Evolutionary conservation across 2,329 filamentous ascomycete species (phyloP), one percentile per base, ranked within the genome.

Genomic region (Elsinoe fawcettii): DNA sequence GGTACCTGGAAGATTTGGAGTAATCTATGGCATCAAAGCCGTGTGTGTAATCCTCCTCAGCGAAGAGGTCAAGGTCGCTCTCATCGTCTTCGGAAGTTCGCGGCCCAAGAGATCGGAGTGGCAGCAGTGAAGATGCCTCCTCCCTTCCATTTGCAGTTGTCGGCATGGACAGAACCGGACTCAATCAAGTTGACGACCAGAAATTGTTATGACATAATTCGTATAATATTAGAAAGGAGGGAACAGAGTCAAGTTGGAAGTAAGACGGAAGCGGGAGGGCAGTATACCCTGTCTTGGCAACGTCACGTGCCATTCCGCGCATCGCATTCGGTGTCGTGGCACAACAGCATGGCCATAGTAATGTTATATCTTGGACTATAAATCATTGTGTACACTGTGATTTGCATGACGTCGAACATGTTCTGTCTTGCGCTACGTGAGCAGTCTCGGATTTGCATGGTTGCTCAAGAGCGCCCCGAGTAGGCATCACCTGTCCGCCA

Each of bases 21-120:
- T 56, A 39, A 25, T 56, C 43, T 56, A 56, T 56, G 14, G 54
- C 54, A 56, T 56, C 54, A 20, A 56, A 56, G 9, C 20, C 41
- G 18, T 56, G 39, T 16, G 25, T 25, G 20, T 56, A 49, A 9
- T 56, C 54, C 27, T 56, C 54, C 3, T 56, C 54, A 2, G 43
- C 43, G 30, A 56, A 56, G 1, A 47, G 25, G 23, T 56, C 54
- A 9, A 56, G 43, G 22, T 56, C 54, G 30, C 39, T 47, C 18
- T 56, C 54, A 6, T 56, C 54, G 8, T 56, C 54, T 14, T 56
- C 54, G 30, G 30, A 37, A 11, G 46, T 30, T 7, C 41, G 30
- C 23, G 18, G 37, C 2, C 20, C 41, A n/a, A 56, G 27, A 7
- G 54, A 37, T 16, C 43, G 54, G 39, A 56, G 54, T 32, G 54